Conservation (phyloP, 345 rosid genomes). For the Aquilaria malaccensis region DNA sequence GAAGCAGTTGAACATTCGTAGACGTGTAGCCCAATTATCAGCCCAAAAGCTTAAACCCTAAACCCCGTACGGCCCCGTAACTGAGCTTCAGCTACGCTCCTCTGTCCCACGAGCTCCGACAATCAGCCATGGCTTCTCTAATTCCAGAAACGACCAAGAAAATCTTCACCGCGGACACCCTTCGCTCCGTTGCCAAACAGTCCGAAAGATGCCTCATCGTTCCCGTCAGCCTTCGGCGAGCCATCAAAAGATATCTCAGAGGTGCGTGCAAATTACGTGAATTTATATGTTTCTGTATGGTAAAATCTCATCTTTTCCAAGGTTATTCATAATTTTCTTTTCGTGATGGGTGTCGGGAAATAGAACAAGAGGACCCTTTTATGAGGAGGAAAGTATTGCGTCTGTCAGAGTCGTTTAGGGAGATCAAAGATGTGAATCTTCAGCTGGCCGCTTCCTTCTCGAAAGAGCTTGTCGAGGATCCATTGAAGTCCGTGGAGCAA, state of each 20-base stretch:
- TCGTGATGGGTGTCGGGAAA: conserved; percentile 1
- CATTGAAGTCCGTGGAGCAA: conserved; percentile 67
- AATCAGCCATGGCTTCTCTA: conserved; percentile 29
- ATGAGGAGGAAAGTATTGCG: conserved; percentile 75
- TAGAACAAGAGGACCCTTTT: conserved; percentile 80
- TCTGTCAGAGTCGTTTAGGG: conserved; percentile 57
- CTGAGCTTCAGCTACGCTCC: neutral
- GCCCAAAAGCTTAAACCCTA: conserved; percentile 15
- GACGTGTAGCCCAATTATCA: too few relatives aligned
- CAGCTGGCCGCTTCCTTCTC: conserved; percentile 45
- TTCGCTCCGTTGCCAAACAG: conserved; percentile 65
- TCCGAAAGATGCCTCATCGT: conserved; percentile 61
- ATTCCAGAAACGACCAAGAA: conserved; percentile 32
- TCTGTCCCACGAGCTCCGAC: too few relatives aligned
- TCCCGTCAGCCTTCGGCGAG: conserved; percentile 84
- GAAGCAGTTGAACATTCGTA: too few relatives aligned
- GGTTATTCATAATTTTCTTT: neutral
- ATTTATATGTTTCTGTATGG: neutral
- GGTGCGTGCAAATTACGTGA: conserved; percentile 18
- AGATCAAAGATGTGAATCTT: conserved; percentile 57
- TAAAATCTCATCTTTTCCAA: neutral
- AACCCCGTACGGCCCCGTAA: conserved; percentile 2
- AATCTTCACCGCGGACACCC: conserved; percentile 45
- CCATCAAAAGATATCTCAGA: conserved; percentile 73
- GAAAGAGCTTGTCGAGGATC: conserved; percentile 66